Evolutionary conservation across 257 asterid genomes (phyloP).

Genomic region (Voacanga thouarsii): DNA sequence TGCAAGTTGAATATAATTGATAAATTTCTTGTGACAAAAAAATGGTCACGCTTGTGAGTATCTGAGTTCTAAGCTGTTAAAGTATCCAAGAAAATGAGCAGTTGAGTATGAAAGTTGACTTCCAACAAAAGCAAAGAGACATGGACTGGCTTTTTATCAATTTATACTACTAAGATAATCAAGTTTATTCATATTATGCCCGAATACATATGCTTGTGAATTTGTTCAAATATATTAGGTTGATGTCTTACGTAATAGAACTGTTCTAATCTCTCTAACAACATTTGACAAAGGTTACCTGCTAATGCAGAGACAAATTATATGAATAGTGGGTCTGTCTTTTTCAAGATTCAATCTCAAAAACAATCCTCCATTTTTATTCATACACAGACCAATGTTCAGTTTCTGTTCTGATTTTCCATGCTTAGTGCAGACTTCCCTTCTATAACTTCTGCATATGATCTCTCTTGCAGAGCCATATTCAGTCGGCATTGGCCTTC

Average conservation of each 20-base stretch:
- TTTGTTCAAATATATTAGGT: neutral
- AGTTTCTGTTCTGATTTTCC: slow-evolving; percentile 2
- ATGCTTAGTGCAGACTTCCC: slow-evolving; percentile 4
- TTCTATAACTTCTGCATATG: neutral
- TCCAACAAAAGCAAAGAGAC: neutral
- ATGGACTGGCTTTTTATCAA: neutral
- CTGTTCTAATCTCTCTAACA: neutral
- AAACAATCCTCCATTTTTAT: neutral
- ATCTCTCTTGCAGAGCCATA: neutral
- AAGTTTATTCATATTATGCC: neutral
- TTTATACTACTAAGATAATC: neutral
- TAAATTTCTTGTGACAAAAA: neutral
- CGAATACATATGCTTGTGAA: slow-evolving; percentile 3
- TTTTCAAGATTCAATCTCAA: neutral
- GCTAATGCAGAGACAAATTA: neutral
- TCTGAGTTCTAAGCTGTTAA: neutral
- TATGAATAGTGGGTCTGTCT: neutral
- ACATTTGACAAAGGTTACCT: slow-evolving; percentile 7
- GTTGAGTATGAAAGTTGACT: neutral
- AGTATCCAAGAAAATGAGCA: neutral
- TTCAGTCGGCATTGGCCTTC: neutral
- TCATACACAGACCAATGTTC: neutral
- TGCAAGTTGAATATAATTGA: neutral
- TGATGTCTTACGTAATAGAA: slow-evolving; percentile 9
- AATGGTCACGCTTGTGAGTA: slow-evolving; percentile 1